Base-by-base conservation (phyloP, 1,284 basidiomycete genomes). In the Thecaphora thlaspeos region DNA sequence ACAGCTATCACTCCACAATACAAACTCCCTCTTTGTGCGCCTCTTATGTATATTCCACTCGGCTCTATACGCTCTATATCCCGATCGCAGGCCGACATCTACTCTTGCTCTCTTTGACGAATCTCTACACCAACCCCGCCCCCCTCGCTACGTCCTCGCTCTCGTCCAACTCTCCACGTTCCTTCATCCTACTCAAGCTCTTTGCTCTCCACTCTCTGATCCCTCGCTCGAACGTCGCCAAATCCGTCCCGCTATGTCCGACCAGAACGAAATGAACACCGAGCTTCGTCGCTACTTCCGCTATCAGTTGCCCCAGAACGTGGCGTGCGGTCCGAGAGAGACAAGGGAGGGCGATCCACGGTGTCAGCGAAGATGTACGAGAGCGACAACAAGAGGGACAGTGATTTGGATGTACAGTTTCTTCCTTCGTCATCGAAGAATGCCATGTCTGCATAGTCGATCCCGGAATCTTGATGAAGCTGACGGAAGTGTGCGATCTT, bases 361-460 rank as follows among this genome's bases (percentile, higher is more conserved):
- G 14, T 7, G 28, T 8, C 28, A 30, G 28, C n/a, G n/a, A n/a
- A n/a, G n/a, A n/a, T n/a, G n/a, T n/a, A n/a, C n/a, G n/a, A n/a
- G n/a, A n/a, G n/a, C n/a, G n/a, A n/a, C n/a, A n/a, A n/a, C n/a
- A n/a, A n/a, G n/a, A n/a, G n/a, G n/a, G n/a, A n/a, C n/a, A n/a
- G n/a, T n/a, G n/a, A n/a, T n/a, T n/a, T n/a, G 21, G 39, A 44
- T 46, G 5, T 45, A 58, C 46, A 48, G 34, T 74, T 75, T 1
- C 73, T 48, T 18, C 59, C 43, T 34, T 77, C 75, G 48, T 77
- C 75, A 50, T 76, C 74, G 46, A 73, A 77, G 41, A 77, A 77
- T 24, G 76, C 9, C 75, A 77, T 77, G 24, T 77, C 75, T 18
- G 66, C 50, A 34, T 62, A 77, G 4, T 48, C 55, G 14, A 77